phyloP scores from a whole-genome alignment of 2,329 filamentous ascomycete genomes.

The Geosmithia flava region DNA sequence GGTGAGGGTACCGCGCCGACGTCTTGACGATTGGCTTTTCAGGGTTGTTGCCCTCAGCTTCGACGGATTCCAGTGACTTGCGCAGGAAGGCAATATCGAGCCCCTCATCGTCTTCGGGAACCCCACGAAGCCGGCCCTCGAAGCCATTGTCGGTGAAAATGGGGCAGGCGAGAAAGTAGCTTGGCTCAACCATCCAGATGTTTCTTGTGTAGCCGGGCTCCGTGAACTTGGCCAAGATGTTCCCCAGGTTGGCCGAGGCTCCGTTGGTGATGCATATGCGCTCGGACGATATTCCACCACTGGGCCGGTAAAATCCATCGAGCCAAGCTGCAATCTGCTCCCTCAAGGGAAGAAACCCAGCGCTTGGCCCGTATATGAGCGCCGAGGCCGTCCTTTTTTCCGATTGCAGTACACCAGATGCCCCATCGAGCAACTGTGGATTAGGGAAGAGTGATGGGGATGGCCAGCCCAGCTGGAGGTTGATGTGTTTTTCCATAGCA shows the following conservation, averaged over 20 bases:
- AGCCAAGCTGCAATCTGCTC: slow-evolving; percentile 6
- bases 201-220: slow-evolving; percentile 48
- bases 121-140: slow-evolving; percentile 35
- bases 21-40: neutral
- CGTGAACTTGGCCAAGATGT: slow-evolving; percentile 28
- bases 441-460: slow-evolving; percentile 1
- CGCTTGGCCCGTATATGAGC: slow-evolving; percentile 7
- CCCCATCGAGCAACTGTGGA: neutral
- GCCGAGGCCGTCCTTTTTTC: slow-evolving; percentile 4
- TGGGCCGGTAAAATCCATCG: neutral
- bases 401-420: slow-evolving; percentile 1
- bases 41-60: slow-evolving; percentile 1
- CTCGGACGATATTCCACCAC: neutral
- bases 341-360: slow-evolving; percentile 5
- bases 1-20: slow-evolving; percentile 29
- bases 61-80: neutral
- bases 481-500: neutral
- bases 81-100: slow-evolving; percentile 8
- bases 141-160: slow-evolving; percentile 53
- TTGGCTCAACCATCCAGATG: slow-evolving; percentile 51
- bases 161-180: slow-evolving; percentile 49
- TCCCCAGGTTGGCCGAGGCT: slow-evolving; percentile 5
- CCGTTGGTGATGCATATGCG: slow-evolving; percentile 6
- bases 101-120: slow-evolving; percentile 41
- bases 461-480: slow-evolving; percentile 3